Evolutionary conservation across 2,329 filamentous ascomycete species (phyloP), one percentile per base, ranked within the genome.

Genomic region (Hyphodiscus sp.): DNA sequence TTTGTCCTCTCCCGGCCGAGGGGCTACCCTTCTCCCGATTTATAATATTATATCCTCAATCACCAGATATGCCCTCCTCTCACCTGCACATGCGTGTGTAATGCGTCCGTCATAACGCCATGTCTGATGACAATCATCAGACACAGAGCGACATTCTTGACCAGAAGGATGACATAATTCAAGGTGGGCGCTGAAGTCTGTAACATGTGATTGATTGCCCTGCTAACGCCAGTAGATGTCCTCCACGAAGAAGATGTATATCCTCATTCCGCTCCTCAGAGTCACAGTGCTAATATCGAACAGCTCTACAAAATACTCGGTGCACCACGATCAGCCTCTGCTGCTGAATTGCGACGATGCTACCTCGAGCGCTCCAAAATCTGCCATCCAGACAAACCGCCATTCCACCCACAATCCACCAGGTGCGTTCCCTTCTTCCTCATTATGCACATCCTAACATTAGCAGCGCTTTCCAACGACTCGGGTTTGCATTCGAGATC

Each of bases 401-500:
- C 70, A 7, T 67, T 66, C 49, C 69, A 72, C 51, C 62, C 66
- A 29, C 58, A 62, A 20, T 71, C 70, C 8, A 72, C 70, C 1
- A 67, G 66, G 68, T 20, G 15, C 9, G 20, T 15, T 7, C n/a
- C 51, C 48, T 30, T 44, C 19, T 1, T 10, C 16, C 19, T 48
- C 43, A 10, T 16, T 18, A 10, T 9, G 13, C 19, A 20, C 45
- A 16, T 10, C 41, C 54, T 59, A 41, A 60, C 42, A 30, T 23
- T 18, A 20, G 9, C 48, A 70, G 69, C 45, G 70, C 70, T 19
- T 72, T 72, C 51, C 70, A 72, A 55, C 64, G 69, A 19, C 66
- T 72, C 16, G 69, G 67, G 15, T 71, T 72, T 53, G 69, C 70
- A 16, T 72, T 70, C 54, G 69, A 72, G 47, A 70, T 71, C 42